A percentile compares a stretch with the other conserved stretches of the same genome.
Evolutionary conservation across 306 rosid genomes (phyloP).

Genomic region (Lablab purpureus): DNA sequence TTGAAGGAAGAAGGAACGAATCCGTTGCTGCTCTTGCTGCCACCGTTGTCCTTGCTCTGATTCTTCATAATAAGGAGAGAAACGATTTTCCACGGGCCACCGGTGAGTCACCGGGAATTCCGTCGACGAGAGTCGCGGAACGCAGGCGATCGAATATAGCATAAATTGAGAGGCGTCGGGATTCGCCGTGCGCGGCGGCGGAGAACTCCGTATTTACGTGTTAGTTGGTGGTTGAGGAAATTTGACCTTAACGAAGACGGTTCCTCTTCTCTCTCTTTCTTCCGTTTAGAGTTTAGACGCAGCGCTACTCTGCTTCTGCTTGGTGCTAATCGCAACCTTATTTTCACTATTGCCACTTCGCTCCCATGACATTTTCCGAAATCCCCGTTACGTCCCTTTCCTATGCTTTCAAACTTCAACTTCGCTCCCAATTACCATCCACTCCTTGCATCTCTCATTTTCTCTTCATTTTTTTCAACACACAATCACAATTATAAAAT

Average conservation of each 20-base stretch:
- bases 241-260: slow-evolving; percentile 74
- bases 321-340: slow-evolving; percentile 54
- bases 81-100: slow-evolving; percentile 50
- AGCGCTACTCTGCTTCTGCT: slow-evolving; percentile 39
- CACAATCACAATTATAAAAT: not conserved
- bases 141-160: slow-evolving; percentile 68
- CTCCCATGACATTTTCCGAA: slow-evolving; percentile 16
- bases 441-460: slow-evolving; percentile 1
- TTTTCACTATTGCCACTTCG: slow-evolving; percentile 40
- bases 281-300: slow-evolving; percentile 39
- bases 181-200: slow-evolving; percentile 46
- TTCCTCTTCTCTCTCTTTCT: slow-evolving; percentile 43
- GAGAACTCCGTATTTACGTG: slow-evolving; percentile 35
- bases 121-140: slow-evolving; percentile 69
- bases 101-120: slow-evolving; percentile 68
- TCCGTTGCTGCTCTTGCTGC: slow-evolving; percentile 67
- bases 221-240: slow-evolving; percentile 45
- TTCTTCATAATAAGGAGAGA: slow-evolving; percentile 77
- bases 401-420: slow-evolving; percentile 33
- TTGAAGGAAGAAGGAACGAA: slow-evolving; percentile 86
- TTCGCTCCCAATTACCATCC: slow-evolving; percentile 42
- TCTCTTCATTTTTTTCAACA: not conserved
- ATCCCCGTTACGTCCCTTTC: slow-evolving; percentile 42
- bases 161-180: slow-evolving; percentile 47
- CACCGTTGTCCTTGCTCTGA: slow-evolving; percentile 60